Evolutionary conservation across 2,329 filamentous ascomycete genomes (phyloP).

Genomic region (Aspergillus fischeri): DNA sequence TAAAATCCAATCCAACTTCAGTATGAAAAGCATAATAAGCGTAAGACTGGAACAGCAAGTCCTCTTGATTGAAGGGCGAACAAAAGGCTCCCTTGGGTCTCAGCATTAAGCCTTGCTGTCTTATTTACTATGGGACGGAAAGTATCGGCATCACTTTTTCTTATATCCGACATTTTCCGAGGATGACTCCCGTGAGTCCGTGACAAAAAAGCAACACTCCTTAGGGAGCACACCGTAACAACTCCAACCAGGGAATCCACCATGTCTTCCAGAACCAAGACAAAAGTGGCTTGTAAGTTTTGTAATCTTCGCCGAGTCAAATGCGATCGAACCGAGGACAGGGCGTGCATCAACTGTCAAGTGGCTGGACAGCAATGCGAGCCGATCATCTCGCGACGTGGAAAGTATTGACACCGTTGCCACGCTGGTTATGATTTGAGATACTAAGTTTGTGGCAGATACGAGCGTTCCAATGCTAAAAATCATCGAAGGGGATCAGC

Average conservation of each 20-base stretch:
- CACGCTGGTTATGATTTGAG: neutral
- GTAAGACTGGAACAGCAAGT: neutral
- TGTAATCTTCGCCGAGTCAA: conserved; percentile 7
- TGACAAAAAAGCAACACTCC: too few relatives aligned
- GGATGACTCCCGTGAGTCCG: too few relatives aligned
- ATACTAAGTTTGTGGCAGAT: neutral
- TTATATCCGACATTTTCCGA: too few relatives aligned
- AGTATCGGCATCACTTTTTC: too few relatives aligned
- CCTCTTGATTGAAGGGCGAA: too few relatives aligned
- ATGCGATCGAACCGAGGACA: conserved; percentile 6
- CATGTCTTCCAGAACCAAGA: neutral
- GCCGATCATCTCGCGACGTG: conserved; percentile 8
- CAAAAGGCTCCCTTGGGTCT: too few relatives aligned
- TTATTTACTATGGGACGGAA: too few relatives aligned
- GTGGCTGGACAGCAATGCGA: conserved; percentile 4
- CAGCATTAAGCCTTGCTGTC: too few relatives aligned
- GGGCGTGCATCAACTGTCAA: conserved; percentile 3
- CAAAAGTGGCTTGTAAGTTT: conserved; percentile 6
- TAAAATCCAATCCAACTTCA: neutral
- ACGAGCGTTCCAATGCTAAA: neutral
- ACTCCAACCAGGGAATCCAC: too few relatives aligned
- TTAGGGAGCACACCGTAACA: too few relatives aligned
- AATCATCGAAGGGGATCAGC: neutral
- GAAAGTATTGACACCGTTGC: conserved; percentile 4
- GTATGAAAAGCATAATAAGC: neutral